phyloP scores from a whole-genome alignment of 2,329 filamentous ascomycete genomes.

The Stemphylium beticola region DNA sequence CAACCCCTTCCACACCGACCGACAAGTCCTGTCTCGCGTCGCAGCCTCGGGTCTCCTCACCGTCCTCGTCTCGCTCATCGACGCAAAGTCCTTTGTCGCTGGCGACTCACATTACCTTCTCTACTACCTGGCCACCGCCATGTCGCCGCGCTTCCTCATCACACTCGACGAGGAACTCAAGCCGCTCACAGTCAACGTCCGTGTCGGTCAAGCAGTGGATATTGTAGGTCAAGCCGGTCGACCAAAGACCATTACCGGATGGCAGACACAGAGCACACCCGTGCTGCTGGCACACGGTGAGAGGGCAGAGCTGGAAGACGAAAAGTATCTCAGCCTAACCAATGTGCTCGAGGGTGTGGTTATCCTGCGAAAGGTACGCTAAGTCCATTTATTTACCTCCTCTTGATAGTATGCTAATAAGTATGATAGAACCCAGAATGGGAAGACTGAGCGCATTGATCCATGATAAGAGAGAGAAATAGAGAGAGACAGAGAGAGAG shows the following conservation, averaged over 20 bases:
- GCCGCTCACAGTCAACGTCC: conserved; percentile 92
- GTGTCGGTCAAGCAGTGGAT: conserved; percentile 96
- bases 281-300: conserved; percentile 94
- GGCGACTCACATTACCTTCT: conserved; percentile 86
- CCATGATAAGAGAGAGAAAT: background rate
- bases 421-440: conserved; percentile 54
- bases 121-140: conserved; percentile 95
- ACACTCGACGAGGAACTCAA: conserved; percentile 94
- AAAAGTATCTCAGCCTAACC: conserved; percentile 92
- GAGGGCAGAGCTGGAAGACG: conserved; percentile 94
- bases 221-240: conserved; percentile 96
- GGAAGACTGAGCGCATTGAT: conserved; percentile 44
- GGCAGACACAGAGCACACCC: conserved; percentile 99
- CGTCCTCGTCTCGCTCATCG: conserved; percentile 91
- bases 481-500: background rate
- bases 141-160: conserved; percentile 95
- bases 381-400: background rate
- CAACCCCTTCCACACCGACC: conserved; percentile 99
- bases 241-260: conserved; percentile 98
- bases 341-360: conserved; percentile 93
- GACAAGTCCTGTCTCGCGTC: conserved; percentile 91
- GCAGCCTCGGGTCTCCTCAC: conserved; percentile 87
- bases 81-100: conserved; percentile 84
- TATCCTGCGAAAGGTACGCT: conserved; percentile 90
- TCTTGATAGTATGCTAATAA: conserved; percentile 12